These are phyloP conservation scores for Eucalyptus grandis DNA, from an alignment of 345 rosid genomes.

Conservation along the genomic window DNA sequence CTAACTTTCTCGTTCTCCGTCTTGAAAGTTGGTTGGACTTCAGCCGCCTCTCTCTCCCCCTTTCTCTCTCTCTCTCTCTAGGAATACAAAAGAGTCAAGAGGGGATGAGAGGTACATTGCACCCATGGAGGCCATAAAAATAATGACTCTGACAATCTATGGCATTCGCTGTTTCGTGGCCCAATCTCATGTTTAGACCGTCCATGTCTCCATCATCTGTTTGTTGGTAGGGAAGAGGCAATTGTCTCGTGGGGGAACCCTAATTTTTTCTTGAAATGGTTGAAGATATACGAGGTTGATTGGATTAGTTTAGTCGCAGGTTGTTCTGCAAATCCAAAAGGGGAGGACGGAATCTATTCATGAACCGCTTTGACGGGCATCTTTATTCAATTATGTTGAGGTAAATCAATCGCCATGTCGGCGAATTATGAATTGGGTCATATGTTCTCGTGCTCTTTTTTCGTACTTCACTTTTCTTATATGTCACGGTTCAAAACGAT, in stretches of 20 bases:
- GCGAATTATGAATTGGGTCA: neutral
- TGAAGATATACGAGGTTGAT: neutral
- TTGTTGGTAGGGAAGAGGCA: neutral
- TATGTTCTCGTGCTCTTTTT: neutral
- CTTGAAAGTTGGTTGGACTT: constrained; percentile 10
- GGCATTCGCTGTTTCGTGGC: neutral
- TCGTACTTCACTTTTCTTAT: neutral
- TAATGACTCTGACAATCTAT: neutral
- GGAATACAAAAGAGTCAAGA: neutral
- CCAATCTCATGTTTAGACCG: neutral
- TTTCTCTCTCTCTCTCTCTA: neutral
- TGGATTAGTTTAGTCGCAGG: neutral
- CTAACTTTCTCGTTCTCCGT: neutral
- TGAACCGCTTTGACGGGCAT: neutral
- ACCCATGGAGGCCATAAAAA: neutral
- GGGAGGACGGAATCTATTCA: neutral
- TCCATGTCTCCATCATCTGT: neutral
- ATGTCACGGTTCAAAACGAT: neutral
- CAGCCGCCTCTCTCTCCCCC: neutral
- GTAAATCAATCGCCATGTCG: neutral
- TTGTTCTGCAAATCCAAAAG: neutral
- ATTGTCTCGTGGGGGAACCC: neutral
- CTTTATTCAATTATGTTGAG: neutral
- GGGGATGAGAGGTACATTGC: neutral
- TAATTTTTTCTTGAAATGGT: neutral